Percentiles rank a stretch among this genome's conserved stretches.
Conservation (phyloP, 768 basidiomycete genomes). For the Suillus plorans region DNA sequence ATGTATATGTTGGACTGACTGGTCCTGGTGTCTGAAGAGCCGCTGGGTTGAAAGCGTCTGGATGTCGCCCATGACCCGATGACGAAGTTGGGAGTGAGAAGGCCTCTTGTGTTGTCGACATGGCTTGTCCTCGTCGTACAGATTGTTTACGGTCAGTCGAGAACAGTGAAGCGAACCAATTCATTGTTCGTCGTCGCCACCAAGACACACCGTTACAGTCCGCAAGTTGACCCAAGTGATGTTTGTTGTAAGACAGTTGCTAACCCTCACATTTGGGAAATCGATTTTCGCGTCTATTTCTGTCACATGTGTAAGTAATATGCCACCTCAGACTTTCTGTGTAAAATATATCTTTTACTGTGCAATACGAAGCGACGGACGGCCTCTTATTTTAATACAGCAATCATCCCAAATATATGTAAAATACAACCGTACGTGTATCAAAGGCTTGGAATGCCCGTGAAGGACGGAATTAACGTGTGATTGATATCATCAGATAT, state of each 20-base stretch:
- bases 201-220: background rate
- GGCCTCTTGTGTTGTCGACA: slow-evolving; percentile 82
- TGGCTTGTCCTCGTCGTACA: slow-evolving; percentile 59
- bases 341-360: background rate
- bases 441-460: background rate
- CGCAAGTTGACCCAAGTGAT: background rate
- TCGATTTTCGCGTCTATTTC: slow-evolving; percentile 11
- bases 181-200: slow-evolving; percentile 44
- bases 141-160: slow-evolving; percentile 47
- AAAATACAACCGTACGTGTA: background rate
- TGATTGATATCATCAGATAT: background rate
- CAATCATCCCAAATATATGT: background rate
- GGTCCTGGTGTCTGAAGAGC: slow-evolving; percentile 50
- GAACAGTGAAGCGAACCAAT: slow-evolving; percentile 74
- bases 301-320: background rate
- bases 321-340: slow-evolving; percentile 4
- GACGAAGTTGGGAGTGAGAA: slow-evolving; percentile 82
- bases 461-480: background rate
- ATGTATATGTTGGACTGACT: slow-evolving; percentile 61
- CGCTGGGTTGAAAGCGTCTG: slow-evolving; percentile 60
- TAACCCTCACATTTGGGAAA: slow-evolving; percentile 3
- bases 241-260: slow-evolving; percentile 1
- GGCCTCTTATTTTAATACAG: background rate
- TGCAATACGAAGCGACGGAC: background rate
- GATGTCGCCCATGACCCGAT: slow-evolving; percentile 51